Evolutionary conservation across 2,329 filamentous ascomycete genomes (phyloP).

Genomic region (Nakataea oryzae): DNA sequence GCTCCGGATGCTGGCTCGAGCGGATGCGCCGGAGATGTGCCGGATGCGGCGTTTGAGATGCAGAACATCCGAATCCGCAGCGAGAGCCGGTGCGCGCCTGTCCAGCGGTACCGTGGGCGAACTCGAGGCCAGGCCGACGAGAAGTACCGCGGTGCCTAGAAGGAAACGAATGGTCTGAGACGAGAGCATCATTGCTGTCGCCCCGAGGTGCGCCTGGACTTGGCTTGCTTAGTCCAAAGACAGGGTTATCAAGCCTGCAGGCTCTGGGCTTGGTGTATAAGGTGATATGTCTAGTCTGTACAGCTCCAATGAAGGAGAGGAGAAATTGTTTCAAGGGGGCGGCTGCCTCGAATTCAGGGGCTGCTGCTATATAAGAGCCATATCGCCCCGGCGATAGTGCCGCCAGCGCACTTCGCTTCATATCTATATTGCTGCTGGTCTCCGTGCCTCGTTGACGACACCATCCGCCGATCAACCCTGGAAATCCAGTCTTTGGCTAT

Average conservation of each 20-base stretch:
- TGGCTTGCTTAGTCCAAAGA: no score
- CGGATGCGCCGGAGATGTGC: neutral
- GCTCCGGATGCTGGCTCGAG: neutral
- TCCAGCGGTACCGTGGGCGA: slow-evolving; percentile 1
- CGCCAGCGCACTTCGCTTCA: no score
- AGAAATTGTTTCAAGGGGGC: no score
- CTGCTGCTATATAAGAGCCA: neutral
- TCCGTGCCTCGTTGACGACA: no score
- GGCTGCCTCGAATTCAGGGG: no score
- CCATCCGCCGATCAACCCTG: neutral
- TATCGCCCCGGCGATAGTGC: neutral
- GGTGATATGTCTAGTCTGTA: no score
- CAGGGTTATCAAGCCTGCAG: no score
- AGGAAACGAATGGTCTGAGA: slow-evolving; percentile 1
- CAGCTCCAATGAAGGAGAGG: no score
- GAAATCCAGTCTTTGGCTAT: neutral
- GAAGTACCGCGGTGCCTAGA: slow-evolving; percentile 4
- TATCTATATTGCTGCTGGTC: neutral
- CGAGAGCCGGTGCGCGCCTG: slow-evolving; percentile 6
- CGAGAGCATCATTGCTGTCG: neutral
- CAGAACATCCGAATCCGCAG: slow-evolving; percentile 5
- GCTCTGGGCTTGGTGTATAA: no score
- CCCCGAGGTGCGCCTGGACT: no score
- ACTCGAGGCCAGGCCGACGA: neutral
- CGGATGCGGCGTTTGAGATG: slow-evolving; percentile 2